Evolutionary conservation across 352 stramenopile species (phyloP), one percentile per base, ranked within the genome.

Genomic region (Phytophthora pistaciae): DNA sequence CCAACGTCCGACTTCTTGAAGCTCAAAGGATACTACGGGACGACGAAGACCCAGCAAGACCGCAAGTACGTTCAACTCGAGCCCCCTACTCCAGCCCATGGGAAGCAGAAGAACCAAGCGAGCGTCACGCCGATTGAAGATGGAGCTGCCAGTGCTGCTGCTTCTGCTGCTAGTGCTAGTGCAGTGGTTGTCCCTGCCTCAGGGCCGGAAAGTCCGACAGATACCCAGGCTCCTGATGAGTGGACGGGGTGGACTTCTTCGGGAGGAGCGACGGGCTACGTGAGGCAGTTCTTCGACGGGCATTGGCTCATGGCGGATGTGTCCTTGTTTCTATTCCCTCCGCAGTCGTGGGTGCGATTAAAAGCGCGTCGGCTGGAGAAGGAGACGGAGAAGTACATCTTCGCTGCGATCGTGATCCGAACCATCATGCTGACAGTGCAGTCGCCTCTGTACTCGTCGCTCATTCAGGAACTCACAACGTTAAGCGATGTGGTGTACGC

Each of bases 361-460:
- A 88, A 79, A 61, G 93, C 87, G 60, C 86, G 80, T 36, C 77
- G 83, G 20, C 71, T 94, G 9, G 87, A 96, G 48, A 93, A 92
- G 52, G 85, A 94, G 55, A 96, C 83, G 0, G 89, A 96, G 56
- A 93, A 91, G 63, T 96, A 93, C 38, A 94, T 96, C 54, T 96
- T 93, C 53, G 77, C 82, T 0, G 88, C 77, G 0, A 96, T 96
- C 40, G 85, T 95, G 49, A 85, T 94, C 9, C 87, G 89, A 21
- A 95, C 87, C 0, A 65, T 92, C 9, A 60, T 96, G 53, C 70
- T 95, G 25, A 92, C 86, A 10, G 66, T 96, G 1, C 87, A 96
- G 25, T 93, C 83, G 53, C 89, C 89, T 8, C 65, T 94, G 5
- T 96, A 96, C 61, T 92, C 85, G 5, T 81, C 83, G 13, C 54